A percentile compares a stretch with the other conserved stretches of the same genome.
phyloP scores from a whole-genome alignment of 2,329 filamentous ascomycete genomes.

The Ambrosiella beaveri region DNA sequence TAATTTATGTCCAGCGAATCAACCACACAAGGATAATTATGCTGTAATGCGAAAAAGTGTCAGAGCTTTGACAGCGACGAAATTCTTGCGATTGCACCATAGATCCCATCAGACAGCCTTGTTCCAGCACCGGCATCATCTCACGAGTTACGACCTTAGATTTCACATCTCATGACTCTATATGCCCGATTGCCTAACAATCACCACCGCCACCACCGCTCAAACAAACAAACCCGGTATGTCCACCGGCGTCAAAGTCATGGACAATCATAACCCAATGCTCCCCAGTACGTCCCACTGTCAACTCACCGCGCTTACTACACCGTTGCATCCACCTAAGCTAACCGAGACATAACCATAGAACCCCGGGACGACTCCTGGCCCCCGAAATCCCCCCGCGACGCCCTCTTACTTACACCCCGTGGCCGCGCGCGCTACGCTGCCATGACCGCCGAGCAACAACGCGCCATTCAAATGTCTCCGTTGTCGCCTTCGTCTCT shows the following conservation, averaged over 20 bases:
- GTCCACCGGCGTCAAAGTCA: slow-evolving; percentile 11
- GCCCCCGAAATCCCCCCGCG: slow-evolving; percentile 50
- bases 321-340: slow-evolving; percentile 10
- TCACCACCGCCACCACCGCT: not conserved
- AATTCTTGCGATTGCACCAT: no score
- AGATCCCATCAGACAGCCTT: no score
- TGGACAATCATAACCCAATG: slow-evolving; percentile 12
- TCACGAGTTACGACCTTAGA: no score
- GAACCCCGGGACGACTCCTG: slow-evolving; percentile 30
- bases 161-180: no score
- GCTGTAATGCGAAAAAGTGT: no score
- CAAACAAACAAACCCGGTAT: not conserved
- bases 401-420: slow-evolving; percentile 50
- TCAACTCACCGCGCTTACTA: not conserved
- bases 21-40: no score
- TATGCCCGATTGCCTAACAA: no score
- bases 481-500: slow-evolving; percentile 53
- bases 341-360: slow-evolving; percentile 14
- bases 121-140: no score
- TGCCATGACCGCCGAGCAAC: slow-evolving; percentile 11
- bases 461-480: slow-evolving; percentile 42
- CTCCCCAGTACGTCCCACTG: slow-evolving; percentile 5
- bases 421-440: slow-evolving; percentile 58
- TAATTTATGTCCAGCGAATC: no score
- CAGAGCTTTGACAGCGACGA: no score